Conservation (phyloP, 352 stramenopile species). For the Globisporangium heterothallicum region DNA sequence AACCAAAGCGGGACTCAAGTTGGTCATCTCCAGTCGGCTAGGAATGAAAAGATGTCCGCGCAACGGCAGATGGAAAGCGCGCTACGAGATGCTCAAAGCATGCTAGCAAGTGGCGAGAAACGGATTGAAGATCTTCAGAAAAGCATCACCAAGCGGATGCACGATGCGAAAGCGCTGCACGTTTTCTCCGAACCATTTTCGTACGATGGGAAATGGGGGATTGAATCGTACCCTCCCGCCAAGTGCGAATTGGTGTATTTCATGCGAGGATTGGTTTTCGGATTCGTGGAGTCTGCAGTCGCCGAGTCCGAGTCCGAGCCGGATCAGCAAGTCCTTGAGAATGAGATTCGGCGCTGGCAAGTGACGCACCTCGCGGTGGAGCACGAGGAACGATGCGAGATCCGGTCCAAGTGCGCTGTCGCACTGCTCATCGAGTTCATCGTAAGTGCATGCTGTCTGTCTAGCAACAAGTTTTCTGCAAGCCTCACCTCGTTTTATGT, state of each 20-base stretch:
- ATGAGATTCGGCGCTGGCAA: constrained; percentile 23
- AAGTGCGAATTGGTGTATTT: constrained; percentile 34
- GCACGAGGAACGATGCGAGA: constrained; percentile 13
- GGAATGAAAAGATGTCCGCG: constrained; percentile 20
- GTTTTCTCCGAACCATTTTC: neutral
- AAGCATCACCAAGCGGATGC: constrained; percentile 14
- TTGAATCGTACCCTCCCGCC: constrained; percentile 34
- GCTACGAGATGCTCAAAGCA: constrained; percentile 24
- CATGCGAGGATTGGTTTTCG: constrained; percentile 35
- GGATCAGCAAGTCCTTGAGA: constrained; percentile 20
- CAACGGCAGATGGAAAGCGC: constrained; percentile 19
- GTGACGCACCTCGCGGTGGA: constrained; percentile 18
- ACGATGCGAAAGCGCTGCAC: constrained; percentile 20
- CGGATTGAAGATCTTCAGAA: constrained; percentile 12
- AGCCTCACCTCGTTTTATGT: too few relatives aligned
- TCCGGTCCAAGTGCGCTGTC: neutral
- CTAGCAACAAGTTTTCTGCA: neutral
- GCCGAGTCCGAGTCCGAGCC: constrained; percentile 18
- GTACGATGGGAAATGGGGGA: constrained; percentile 29
- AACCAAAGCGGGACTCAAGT: constrained; percentile 31
- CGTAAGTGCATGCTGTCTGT: constrained; percentile 5
- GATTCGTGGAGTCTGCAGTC: constrained; percentile 28
- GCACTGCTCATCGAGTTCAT: constrained; percentile 20
- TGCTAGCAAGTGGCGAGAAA: constrained; percentile 21
- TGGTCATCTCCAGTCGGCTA: constrained; percentile 19